A percentile compares a stretch with the other conserved stretches of the same genome.
Conservation (phyloP, 2,329 filamentous ascomycete genomes). For the Fusarium mundagurra region DNA sequence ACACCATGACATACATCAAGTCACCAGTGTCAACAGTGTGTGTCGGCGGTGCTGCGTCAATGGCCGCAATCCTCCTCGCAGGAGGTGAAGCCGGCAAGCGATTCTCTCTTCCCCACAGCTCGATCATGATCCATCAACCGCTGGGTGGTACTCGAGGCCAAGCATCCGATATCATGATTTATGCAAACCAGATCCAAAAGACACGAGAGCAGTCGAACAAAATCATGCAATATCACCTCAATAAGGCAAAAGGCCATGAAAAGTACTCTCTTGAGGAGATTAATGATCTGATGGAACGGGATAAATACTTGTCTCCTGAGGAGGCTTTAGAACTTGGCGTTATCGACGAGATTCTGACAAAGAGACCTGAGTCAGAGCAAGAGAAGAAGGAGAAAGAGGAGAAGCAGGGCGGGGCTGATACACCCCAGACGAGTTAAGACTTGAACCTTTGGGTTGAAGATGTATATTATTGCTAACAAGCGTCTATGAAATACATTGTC, state of each 20-base stretch:
- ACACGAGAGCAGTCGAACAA: constrained; percentile 86
- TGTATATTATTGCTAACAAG: neutral
- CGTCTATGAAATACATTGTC: neutral
- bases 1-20: constrained; percentile 97
- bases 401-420: constrained; percentile 28
- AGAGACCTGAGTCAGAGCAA: constrained; percentile 60
- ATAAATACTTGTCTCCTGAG: constrained; percentile 90
- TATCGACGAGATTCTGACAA: constrained; percentile 86
- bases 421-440: constrained; percentile 18
- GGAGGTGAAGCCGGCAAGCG: constrained; percentile 87
- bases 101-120: constrained; percentile 90
- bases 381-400: constrained; percentile 47
- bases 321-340: constrained; percentile 92
- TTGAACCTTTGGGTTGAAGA: neutral
- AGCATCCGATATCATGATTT: constrained; percentile 89
- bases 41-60: constrained; percentile 91
- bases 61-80: constrained; percentile 89
- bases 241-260: constrained; percentile 76
- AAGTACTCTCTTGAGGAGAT: constrained; percentile 84
- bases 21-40: constrained; percentile 95
- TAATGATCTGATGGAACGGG: constrained; percentile 94
- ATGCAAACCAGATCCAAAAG: constrained; percentile 94
- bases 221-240: constrained; percentile 90
- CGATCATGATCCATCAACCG: constrained; percentile 98
- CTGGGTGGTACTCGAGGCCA: constrained; percentile 76